Conservation (phyloP, 805 yeast species). For the Yueomyces sp. region DNA sequence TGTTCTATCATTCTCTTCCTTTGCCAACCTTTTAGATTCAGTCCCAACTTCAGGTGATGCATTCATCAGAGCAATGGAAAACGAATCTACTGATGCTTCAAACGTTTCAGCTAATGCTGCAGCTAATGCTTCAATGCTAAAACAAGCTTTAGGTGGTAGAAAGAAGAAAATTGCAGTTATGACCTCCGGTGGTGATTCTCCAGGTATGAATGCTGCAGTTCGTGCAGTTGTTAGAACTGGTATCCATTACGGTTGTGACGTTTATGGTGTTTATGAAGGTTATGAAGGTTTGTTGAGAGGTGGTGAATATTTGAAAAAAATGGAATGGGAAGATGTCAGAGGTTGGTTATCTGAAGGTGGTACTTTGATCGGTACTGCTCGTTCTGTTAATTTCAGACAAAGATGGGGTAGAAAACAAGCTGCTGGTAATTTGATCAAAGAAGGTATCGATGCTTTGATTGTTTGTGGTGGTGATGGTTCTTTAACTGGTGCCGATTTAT, state of each 20-base stretch:
- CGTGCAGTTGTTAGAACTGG: slow-evolving; percentile 93
- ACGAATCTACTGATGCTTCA: slow-evolving; percentile 4
- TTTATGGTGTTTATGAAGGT: slow-evolving; percentile 86
- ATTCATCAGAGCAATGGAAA: slow-evolving; percentile 7
- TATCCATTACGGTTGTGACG: slow-evolving; percentile 76
- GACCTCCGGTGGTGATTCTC: slow-evolving; percentile 99
- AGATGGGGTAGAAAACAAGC: slow-evolving; percentile 74
- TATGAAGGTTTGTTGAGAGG: slow-evolving; percentile 88
- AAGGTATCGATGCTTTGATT: slow-evolving; percentile 88
- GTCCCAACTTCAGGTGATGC: slow-evolving; percentile 15
- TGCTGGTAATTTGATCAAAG: slow-evolving; percentile 68
- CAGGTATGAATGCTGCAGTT: slow-evolving; percentile 96
- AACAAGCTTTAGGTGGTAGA: slow-evolving; percentile 7
- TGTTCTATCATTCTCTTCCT: slow-evolving; percentile 40
- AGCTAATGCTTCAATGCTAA: slow-evolving; percentile 10
- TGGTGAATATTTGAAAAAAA: slow-evolving; percentile 60
- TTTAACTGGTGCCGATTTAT: slow-evolving; percentile 90
- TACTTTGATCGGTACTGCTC: slow-evolving; percentile 91
- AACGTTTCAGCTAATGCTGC: slow-evolving; percentile 6
- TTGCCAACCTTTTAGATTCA: slow-evolving; percentile 27
- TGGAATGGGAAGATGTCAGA: slow-evolving; percentile 90
- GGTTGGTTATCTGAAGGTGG: slow-evolving; percentile 92
- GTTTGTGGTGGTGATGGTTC: slow-evolving; percentile 99
- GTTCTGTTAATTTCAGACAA: slow-evolving; percentile 77
- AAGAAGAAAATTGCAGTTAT: slow-evolving; percentile 64